Percentiles rank a stretch among this genome's conserved stretches.
Conservation (phyloP, 1,284 basidiomycete genomes). For the Dichomitus squalens region DNA sequence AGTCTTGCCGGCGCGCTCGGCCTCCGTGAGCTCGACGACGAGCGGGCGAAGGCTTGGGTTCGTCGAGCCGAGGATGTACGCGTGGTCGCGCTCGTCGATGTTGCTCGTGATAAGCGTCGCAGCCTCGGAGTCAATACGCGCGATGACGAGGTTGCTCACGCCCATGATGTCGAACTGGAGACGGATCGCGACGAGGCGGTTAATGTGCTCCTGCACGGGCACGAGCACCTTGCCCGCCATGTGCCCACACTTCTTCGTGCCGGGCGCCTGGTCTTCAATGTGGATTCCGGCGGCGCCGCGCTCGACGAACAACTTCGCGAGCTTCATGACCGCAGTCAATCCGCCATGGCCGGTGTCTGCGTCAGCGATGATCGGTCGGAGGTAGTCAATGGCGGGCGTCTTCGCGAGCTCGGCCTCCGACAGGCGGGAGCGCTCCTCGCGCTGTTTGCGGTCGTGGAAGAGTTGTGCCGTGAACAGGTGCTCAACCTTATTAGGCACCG, state of each 20-base stretch:
- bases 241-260: slow-evolving; percentile 73
- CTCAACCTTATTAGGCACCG: slow-evolving; percentile 92
- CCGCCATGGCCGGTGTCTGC: slow-evolving; percentile 72
- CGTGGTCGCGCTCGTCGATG: slow-evolving; percentile 95
- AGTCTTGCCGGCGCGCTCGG: slow-evolving; percentile 78
- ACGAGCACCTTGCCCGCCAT: slow-evolving; percentile 77
- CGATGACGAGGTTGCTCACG: slow-evolving; percentile 75
- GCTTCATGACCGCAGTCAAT: slow-evolving; percentile 67
- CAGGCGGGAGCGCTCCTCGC: slow-evolving; percentile 72
- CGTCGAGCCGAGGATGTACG: slow-evolving; percentile 94
- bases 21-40: slow-evolving; percentile 82
- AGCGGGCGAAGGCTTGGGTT: slow-evolving; percentile 71
- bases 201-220: slow-evolving; percentile 74
- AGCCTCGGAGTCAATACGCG: slow-evolving; percentile 83
- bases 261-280: slow-evolving; percentile 79
- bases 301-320: slow-evolving; percentile 82
- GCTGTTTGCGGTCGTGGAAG: slow-evolving; percentile 88
- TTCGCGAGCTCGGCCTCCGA: slow-evolving; percentile 75
- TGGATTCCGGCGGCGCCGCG: slow-evolving; percentile 75
- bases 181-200: slow-evolving; percentile 77
- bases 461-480: slow-evolving; percentile 88
- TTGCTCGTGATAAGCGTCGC: slow-evolving; percentile 97
- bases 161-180: slow-evolving; percentile 84
- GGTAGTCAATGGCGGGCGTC: slow-evolving; percentile 63
- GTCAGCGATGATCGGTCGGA: slow-evolving; percentile 70